A percentile compares a stretch with the other conserved stretches of the same genome.
phyloP scores from a whole-genome alignment of 2,329 filamentous ascomycete species.

The Achaetomium macrosporum region DNA sequence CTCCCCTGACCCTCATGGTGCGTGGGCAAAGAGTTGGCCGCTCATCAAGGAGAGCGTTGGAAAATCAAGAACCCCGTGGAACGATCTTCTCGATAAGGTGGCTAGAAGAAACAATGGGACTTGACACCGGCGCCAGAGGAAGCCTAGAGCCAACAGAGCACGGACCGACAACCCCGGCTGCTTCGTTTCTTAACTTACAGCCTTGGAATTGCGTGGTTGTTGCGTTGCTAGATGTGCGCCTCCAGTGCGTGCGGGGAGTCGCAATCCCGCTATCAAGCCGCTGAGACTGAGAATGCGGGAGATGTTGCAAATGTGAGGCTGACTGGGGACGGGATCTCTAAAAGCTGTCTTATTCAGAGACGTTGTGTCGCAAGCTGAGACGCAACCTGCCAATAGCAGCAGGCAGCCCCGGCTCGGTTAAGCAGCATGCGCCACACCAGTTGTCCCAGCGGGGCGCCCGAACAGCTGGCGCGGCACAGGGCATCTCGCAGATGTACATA shows the following conservation, averaged over 20 bases:
- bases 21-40: slow-evolving; percentile 28
- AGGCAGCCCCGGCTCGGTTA: neutral
- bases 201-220: too few species aligned
- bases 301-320: neutral
- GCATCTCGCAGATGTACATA: too few species aligned
- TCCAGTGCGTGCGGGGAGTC: neutral
- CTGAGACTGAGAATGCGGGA: neutral
- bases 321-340: neutral
- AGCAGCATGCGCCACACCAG: neutral
- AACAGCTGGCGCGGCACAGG: too few species aligned
- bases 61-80: neutral
- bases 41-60: slow-evolving; percentile 37
- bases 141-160: too few species aligned
- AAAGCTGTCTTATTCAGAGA: slow-evolving; percentile 11
- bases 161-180: too few species aligned
- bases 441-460: too few species aligned
- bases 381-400: slow-evolving; percentile 16
- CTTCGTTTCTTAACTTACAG: too few species aligned
- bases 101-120: neutral
- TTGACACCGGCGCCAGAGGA: neutral
- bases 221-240: too few species aligned
- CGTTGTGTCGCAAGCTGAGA: slow-evolving; percentile 21
- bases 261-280: neutral
- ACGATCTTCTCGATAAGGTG: neutral
- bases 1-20: slow-evolving; percentile 51